Base-by-base conservation (phyloP, 1,284 basidiomycete species). In the Ceratobasidium sp. region DNA sequence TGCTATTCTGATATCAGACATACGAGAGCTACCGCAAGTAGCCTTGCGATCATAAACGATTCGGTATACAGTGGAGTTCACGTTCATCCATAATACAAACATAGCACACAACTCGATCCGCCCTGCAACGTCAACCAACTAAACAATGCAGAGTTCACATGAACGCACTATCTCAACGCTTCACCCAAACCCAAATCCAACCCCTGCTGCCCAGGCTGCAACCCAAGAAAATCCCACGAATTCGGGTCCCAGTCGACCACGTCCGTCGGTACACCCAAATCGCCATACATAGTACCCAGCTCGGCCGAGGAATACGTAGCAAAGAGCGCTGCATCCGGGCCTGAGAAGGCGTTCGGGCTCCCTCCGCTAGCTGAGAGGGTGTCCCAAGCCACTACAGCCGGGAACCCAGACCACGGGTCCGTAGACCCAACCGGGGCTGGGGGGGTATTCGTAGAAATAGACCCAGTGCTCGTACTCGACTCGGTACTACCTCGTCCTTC, bases 291-390 rank as follows among this genome's bases (percentile, higher is more conserved):
- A 2, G 28, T 13, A 13, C 55, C 55, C 55, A 58, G 18, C 32
- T 58, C 55, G 9, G 55, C n/a, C 18, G 55, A 58, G 11, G 55
- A 28, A 41, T 58, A 58, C 9, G 55, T 26, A 16, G 55, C 55
- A 41, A 58, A 58, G 16, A 58, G 32, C 55, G 55, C 55, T n/a
- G 55, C 55, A 58, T 58, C 55, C 38, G 55, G 55, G 32, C 55
- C 55, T 2, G 55, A n/a, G 23, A 58, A 58, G 4, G 55, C 16
- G 18, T 58, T 41, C 16, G 55, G 38, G 18, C 11, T n/a, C 18
- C 18, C 38, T 3, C 23, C 35, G 32, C 30, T 13, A 9, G 26
- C 16, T 5, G 26, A 26, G 38, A 58, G 35, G 3, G 55, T 35
- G 35, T 28, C 26, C 55, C 55, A 58, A 38, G 35, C 35, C 35